Conservation (phyloP, 768 basidiomycete genomes). For the Tephrocybe rancida region DNA sequence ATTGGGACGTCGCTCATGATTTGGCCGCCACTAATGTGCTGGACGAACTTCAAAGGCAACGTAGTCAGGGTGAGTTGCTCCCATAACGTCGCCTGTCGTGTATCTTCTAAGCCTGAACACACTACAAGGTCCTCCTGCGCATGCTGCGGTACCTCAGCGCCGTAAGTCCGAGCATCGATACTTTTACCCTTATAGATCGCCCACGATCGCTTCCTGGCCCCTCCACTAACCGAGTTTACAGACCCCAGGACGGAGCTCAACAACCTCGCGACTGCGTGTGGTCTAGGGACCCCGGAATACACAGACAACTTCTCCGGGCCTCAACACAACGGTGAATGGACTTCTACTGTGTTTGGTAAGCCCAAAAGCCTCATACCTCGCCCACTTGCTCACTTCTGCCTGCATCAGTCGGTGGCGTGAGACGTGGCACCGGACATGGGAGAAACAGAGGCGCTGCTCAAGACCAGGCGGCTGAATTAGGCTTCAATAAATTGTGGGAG, state of each 20-base stretch:
- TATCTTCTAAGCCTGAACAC: no score
- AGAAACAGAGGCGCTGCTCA: neutral
- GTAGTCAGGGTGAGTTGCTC: no score
- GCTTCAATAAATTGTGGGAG: neutral
- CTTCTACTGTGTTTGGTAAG: conserved; percentile 10
- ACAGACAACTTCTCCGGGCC: neutral
- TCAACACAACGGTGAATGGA: conserved; percentile 3
- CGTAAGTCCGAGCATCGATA: no score
- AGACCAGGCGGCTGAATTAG: neutral
- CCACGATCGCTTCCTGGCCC: no score
- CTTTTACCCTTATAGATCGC: no score
- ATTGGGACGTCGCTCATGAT: neutral
- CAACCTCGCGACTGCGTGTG: neutral
- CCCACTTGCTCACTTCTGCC: neutral
- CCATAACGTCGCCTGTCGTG: no score
- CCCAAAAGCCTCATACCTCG: neutral
- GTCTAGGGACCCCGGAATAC: neutral
- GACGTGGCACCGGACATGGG: neutral
- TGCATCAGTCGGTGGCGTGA: neutral
- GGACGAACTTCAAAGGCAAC: neutral
- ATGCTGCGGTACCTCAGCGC: no score
- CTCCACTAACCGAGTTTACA: neutral
- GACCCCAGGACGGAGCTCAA: conserved; percentile 12
- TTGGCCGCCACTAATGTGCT: neutral
- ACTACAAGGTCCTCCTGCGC: no score